Evolutionary conservation across 2,329 filamentous ascomycete species (phyloP).

Genomic region (Pseudocercospora cruenta): DNA sequence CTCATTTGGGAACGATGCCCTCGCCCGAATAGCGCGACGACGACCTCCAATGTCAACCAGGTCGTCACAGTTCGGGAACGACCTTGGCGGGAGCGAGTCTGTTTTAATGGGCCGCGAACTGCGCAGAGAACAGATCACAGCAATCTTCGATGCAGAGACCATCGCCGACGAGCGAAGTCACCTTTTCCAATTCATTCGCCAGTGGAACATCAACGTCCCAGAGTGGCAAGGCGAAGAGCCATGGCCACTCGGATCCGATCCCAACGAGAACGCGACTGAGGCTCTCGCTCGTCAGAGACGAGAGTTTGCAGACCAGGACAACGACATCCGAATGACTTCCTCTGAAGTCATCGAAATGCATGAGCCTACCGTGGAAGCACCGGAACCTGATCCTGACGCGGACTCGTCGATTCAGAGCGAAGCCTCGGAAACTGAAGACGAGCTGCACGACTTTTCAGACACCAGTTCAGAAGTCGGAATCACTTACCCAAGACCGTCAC

Average conservation of each 20-base stretch:
- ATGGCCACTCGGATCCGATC: not conserved
- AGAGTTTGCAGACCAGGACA: not conserved
- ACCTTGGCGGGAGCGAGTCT: not conserved
- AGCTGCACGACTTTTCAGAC: too few relatives aligned
- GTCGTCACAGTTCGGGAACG: too few relatives aligned
- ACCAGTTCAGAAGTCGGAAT: too few relatives aligned
- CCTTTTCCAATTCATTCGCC: not conserved
- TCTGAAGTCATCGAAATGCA: not conserved
- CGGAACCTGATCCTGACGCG: too few relatives aligned
- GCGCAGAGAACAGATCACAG: not conserved
- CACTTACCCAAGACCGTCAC: too few relatives aligned
- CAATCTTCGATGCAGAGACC: not conserved
- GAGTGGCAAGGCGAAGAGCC: slow-evolving; percentile 8
- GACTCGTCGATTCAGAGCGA: too few relatives aligned
- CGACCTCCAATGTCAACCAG: too few relatives aligned
- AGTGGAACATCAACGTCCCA: not conserved
- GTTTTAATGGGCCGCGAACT: not conserved
- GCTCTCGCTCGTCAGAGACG: not conserved
- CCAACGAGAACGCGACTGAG: not conserved
- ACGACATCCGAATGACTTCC: not conserved
- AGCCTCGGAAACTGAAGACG: too few relatives aligned
- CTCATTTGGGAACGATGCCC: too few relatives aligned
- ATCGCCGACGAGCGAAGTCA: not conserved
- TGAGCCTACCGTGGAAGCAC: not conserved
- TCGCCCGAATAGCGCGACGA: too few relatives aligned